Conservation (phyloP, 2,329 filamentous ascomycete species). For the Colletotrichum lindemuthianum region DNA sequence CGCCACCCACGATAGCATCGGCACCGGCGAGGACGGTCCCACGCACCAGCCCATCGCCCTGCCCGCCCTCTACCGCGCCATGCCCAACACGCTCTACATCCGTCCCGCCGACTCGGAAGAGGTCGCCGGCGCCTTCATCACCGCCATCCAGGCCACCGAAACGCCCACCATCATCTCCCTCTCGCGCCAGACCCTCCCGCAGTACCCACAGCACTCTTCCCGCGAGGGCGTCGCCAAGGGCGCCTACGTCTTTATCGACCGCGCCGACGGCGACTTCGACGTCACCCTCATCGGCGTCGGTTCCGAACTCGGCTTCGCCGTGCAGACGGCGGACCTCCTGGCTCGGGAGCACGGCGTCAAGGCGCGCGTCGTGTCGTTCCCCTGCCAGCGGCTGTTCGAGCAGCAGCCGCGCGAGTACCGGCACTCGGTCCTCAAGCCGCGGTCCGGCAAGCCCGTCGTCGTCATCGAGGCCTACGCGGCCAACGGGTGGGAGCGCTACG, state of each 20-base stretch:
- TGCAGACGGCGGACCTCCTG: constrained; percentile 47
- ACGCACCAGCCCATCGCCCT: constrained; percentile 71
- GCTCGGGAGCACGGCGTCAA: constrained; percentile 48
- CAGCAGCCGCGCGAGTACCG: constrained; percentile 54
- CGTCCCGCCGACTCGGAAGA: constrained; percentile 68
- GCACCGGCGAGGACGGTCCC: constrained; percentile 68
- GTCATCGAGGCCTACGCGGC: constrained; percentile 67
- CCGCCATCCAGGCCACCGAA: constrained; percentile 53
- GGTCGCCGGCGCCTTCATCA: constrained; percentile 62
- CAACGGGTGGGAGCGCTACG: constrained; percentile 70
- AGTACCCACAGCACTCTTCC: constrained; percentile 49
- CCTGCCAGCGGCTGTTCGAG: constrained; percentile 56
- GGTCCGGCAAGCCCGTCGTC: constrained; percentile 57
- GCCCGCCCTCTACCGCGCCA: constrained; percentile 65
- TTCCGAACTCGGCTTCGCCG: constrained; percentile 46
- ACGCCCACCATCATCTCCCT: constrained; percentile 59
- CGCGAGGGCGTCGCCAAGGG: constrained; percentile 53
- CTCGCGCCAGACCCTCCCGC: constrained; percentile 54
- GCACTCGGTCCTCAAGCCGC: constrained; percentile 53
- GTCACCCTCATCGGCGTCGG: constrained; percentile 54
- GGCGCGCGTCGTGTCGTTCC: constrained; percentile 55
- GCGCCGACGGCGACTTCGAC: constrained; percentile 49
- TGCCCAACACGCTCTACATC: constrained; percentile 71
- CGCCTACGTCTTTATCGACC: constrained; percentile 57
- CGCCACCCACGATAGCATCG: constrained; percentile 70